Conservation (phyloP, 2,329 filamentous ascomycete species). For the Chalaropsis ovoidea region DNA sequence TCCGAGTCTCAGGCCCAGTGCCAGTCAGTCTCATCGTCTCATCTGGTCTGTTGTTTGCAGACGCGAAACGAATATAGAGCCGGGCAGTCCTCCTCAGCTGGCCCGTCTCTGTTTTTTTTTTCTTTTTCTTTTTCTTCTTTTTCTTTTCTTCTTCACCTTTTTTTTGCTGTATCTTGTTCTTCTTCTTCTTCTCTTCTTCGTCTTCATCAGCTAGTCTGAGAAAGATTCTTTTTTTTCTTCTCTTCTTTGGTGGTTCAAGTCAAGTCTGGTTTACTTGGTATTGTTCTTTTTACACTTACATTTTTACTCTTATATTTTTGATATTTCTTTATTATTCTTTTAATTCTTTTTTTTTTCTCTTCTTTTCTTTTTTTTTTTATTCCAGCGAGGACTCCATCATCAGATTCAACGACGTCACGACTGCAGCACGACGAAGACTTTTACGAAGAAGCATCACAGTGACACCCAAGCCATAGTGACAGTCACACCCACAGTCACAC, state of each 20-base stretch:
- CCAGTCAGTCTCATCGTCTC: slow-evolving; percentile 6
- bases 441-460: neutral
- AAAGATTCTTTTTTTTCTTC: slow-evolving; percentile 28
- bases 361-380: slow-evolving; percentile 11
- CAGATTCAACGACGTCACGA: slow-evolving; percentile 24
- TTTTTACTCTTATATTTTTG: slow-evolving; percentile 24
- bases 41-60: neutral
- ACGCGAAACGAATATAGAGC: slow-evolving; percentile 15
- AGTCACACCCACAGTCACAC: neutral
- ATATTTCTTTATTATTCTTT: slow-evolving; percentile 11
- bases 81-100: slow-evolving; percentile 2
- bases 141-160: slow-evolving; percentile 28
- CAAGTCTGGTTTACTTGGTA: slow-evolving; percentile 25
- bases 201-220: slow-evolving; percentile 41
- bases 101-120: slow-evolving; percentile 29
- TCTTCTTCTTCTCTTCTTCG: slow-evolving; percentile 25
- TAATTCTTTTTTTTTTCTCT: slow-evolving; percentile 12
- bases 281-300: slow-evolving; percentile 19
- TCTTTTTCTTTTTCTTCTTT: slow-evolving; percentile 32
- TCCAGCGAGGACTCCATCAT: neutral
- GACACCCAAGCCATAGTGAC: neutral
- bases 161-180: slow-evolving; percentile 30
- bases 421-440: neutral
- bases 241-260: slow-evolving; percentile 22
- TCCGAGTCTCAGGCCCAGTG: neutral